Conservation (phyloP, 163 green algal species). For the Chlamydomonas reinhardtii region DNA sequence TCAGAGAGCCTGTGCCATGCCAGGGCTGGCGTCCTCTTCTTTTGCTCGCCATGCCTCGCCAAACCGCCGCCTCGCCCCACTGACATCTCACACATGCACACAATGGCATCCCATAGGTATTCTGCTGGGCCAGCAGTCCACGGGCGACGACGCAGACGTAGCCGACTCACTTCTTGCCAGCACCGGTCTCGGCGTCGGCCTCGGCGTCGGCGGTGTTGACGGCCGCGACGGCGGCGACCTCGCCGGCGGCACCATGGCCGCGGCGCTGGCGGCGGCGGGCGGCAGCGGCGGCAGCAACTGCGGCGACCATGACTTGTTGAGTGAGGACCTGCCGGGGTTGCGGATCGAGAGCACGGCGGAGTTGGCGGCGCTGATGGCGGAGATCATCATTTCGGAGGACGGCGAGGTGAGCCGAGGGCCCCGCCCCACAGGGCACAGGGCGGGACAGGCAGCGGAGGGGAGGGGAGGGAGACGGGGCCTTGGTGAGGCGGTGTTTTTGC, state of each 20-base stretch:
- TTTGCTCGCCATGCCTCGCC: too few species aligned
- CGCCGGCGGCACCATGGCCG: too few species aligned
- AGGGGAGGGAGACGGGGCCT: neutral
- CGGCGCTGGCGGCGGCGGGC: too few species aligned
- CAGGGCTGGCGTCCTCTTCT: too few species aligned
- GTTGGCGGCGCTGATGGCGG: slow-evolving; percentile 39
- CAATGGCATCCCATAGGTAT: neutral
- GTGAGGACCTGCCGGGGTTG: slow-evolving; percentile 29
- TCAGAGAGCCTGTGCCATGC: too few species aligned
- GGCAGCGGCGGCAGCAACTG: neutral
- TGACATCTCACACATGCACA: too few species aligned
- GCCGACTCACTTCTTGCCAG: neutral
- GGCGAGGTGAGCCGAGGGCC: slow-evolving; percentile 37
- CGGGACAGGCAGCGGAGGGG: neutral
- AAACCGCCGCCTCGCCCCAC: too few species aligned
- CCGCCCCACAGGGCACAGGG: too few species aligned
- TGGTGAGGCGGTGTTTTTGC: too few species aligned
- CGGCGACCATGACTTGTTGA: neutral
- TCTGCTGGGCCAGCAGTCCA: neutral
- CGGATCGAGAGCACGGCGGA: slow-evolving; percentile 39
- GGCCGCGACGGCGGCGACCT: too few species aligned
- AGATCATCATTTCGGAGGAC: slow-evolving; percentile 44
- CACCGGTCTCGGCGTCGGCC: too few species aligned
- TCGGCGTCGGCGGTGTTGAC: too few species aligned
- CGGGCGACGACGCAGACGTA: neutral